These are phyloP conservation scores for Zymoseptoria ardabiliae DNA, from an alignment of 2,329 filamentous ascomycete genomes.

Conservation along the genomic window DNA sequence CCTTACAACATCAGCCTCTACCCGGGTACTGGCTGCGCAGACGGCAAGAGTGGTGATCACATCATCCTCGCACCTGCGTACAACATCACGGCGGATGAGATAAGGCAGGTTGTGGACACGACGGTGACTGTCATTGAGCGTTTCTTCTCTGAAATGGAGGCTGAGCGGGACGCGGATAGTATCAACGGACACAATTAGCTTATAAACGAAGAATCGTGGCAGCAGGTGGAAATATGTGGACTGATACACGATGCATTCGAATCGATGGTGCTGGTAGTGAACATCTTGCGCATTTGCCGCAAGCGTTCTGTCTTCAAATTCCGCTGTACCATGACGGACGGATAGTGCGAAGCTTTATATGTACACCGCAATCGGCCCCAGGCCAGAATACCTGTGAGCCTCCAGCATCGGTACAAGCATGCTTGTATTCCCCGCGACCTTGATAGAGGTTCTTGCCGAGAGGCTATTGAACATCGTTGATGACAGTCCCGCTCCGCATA, in stretches of 20 bases:
- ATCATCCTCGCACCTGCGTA: slow-evolving; percentile 63
- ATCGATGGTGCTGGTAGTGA: too few species aligned
- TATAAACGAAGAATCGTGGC: background rate
- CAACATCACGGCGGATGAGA: slow-evolving; percentile 51
- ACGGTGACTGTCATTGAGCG: slow-evolving; percentile 47
- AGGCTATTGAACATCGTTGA: background rate
- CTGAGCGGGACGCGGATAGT: background rate
- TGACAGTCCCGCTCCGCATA: background rate
- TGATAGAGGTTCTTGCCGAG: background rate
- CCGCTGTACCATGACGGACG: too few species aligned
- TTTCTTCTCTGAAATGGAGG: slow-evolving; percentile 29
- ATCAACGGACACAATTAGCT: background rate
- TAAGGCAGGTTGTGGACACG: slow-evolving; percentile 49
- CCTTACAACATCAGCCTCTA: slow-evolving; percentile 54
- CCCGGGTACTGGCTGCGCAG: slow-evolving; percentile 54
- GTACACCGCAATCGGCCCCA: too few species aligned
- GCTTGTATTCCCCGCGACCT: background rate
- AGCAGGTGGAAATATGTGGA: background rate
- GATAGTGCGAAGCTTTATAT: too few species aligned
- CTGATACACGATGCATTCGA: too few species aligned
- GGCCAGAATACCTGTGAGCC: background rate
- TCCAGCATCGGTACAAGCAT: background rate
- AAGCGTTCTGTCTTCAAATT: too few species aligned
- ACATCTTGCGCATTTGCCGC: too few species aligned
- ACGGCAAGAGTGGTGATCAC: slow-evolving; percentile 58